These are phyloP conservation scores for Erucastrum elatum DNA, from an alignment of 345 rosid species.

Conservation along the genomic window DNA sequence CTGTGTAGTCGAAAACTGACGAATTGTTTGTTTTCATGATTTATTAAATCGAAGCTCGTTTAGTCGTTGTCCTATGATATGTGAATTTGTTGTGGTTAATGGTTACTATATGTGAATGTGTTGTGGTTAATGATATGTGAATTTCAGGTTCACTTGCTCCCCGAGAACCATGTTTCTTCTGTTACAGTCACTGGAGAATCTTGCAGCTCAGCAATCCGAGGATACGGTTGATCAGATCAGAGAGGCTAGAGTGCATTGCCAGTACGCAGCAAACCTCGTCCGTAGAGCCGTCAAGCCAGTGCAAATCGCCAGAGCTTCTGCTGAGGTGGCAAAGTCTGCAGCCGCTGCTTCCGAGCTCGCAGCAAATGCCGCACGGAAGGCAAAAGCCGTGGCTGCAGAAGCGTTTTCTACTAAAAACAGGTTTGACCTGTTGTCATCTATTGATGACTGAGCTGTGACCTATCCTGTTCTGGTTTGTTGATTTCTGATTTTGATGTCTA, in stretches of 20 bases:
- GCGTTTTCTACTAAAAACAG: neutral
- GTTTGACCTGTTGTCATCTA: neutral
- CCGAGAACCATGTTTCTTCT: neutral
- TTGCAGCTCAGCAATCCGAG: neutral
- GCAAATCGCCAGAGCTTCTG: neutral
- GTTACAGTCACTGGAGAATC: neutral
- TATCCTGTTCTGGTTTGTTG: neutral
- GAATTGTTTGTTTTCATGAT: no score
- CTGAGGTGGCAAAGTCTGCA: neutral
- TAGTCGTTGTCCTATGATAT: neutral
- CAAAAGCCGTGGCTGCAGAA: neutral
- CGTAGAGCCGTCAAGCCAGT: neutral
- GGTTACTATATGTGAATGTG: no score
- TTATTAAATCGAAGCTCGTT: neutral
- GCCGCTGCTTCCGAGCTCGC: neutral
- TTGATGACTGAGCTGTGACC: neutral
- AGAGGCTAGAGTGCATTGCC: neutral
- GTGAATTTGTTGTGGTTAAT: neutral
- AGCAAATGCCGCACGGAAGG: neutral
- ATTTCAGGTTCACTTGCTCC: neutral
- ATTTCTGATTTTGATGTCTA: conserved; percentile 45
- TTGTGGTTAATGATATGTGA: neutral
- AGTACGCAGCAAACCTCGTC: neutral
- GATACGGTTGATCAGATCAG: neutral
- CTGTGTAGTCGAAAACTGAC: no score